Evolutionary conservation across 306 rosid species (phyloP).

Genomic region (Quercus agrifolia): DNA sequence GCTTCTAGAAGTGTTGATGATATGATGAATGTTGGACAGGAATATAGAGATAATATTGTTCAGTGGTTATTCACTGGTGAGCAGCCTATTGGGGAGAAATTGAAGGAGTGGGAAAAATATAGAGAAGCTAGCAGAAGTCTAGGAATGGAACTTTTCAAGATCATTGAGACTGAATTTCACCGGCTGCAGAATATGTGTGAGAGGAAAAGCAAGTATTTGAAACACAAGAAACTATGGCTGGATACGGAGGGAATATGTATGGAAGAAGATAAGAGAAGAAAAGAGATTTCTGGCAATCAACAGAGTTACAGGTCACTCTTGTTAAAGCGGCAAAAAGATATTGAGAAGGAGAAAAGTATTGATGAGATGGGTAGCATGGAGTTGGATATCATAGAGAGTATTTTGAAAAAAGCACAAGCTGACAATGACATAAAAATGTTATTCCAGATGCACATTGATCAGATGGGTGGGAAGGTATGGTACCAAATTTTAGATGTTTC

Average conservation of each 20-base stretch:
- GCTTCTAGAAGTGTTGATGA: neutral
- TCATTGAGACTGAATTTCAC: neutral
- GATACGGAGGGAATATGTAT: neutral
- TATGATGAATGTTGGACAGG: too few species aligned
- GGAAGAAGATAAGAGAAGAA: neutral
- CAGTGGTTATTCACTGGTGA: neutral
- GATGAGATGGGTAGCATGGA: neutral
- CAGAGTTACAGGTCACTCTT: neutral
- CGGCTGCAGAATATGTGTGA: neutral
- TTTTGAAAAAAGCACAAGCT: too few species aligned
- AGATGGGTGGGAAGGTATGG: too few species aligned
- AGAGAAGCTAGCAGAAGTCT: neutral
- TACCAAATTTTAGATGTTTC: too few species aligned
- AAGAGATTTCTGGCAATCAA: neutral
- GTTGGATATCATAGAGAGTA: neutral
- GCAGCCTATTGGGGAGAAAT: neutral
- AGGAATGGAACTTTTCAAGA: neutral
- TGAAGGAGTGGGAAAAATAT: neutral
- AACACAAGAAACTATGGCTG: neutral
- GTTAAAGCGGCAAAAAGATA: neutral
- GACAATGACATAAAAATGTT: too few species aligned
- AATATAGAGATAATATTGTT: neutral
- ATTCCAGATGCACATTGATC: too few species aligned
- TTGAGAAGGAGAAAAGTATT: neutral
- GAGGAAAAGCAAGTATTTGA: neutral